Conservation (phyloP, 2,329 filamentous ascomycete genomes). For the Botrytis cinerea region DNA sequence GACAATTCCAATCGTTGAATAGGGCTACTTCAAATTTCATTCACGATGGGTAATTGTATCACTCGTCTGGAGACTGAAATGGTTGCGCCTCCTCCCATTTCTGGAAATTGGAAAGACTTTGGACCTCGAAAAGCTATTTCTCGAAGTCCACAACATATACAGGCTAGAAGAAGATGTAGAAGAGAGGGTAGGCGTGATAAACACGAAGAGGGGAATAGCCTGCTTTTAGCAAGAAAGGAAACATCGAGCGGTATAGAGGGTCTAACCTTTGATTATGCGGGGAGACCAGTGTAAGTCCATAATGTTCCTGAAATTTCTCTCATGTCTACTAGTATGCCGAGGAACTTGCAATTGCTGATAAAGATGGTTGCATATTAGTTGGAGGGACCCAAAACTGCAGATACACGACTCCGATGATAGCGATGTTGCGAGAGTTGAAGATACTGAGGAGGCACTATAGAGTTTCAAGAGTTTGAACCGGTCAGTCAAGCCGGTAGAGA, state of each 20-base stretch:
- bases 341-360: background rate
- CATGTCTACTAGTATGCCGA: background rate
- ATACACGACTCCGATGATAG: background rate
- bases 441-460: background rate
- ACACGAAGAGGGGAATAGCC: background rate
- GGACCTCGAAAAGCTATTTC: background rate
- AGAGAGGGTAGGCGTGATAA: background rate
- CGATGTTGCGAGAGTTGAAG: background rate
- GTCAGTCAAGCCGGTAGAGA: background rate
- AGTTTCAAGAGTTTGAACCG: background rate
- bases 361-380: background rate
- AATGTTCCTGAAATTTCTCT: background rate
- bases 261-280: slow-evolving; percentile 11
- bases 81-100: background rate
- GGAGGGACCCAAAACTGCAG: slow-evolving; percentile 10
- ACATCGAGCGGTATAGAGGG: slow-evolving; percentile 9
- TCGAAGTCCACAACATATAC: background rate
- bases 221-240: background rate
- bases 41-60: slow-evolving; percentile 7
- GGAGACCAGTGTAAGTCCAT: slow-evolving; percentile 15
- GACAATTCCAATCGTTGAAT: background rate
- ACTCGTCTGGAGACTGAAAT: background rate
- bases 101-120: slow-evolving; percentile 8
- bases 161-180: background rate
- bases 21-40: background rate